These are phyloP conservation scores for Sphagnurus paluster DNA, from an alignment of 1,284 basidiomycete genomes.

Conservation along the genomic window DNA sequence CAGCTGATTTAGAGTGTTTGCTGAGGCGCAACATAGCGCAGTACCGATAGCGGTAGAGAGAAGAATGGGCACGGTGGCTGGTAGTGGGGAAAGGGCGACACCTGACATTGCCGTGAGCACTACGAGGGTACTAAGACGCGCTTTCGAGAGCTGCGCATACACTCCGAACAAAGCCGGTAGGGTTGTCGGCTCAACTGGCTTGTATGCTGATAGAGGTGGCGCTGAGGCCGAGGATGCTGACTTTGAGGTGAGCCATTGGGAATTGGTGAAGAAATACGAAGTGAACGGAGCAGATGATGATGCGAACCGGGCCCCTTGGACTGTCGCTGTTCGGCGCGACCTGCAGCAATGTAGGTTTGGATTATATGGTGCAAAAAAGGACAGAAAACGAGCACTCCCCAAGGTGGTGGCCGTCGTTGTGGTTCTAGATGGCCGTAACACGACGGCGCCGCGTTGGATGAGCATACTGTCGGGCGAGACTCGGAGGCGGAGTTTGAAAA, in stretches of 20 bases:
- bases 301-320: conserved; percentile 6
- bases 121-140: conserved; percentile 85
- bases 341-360: too few species aligned
- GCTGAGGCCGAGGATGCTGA: conserved; percentile 6
- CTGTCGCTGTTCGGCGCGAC: too few species aligned
- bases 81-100: conserved; percentile 89
- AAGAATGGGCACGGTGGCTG: conserved; percentile 80
- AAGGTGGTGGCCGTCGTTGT: too few species aligned
- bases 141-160: conserved; percentile 88
- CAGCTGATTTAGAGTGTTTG: conserved; percentile 94
- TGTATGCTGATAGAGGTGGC: conserved; percentile 29
- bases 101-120: conserved; percentile 92
- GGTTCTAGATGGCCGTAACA: not conserved
- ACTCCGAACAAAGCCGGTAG: conserved; percentile 58
- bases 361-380: too few species aligned
- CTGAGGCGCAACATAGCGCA: conserved; percentile 88
- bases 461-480: not conserved
- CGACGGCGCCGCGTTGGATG: too few species aligned
- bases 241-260: conserved; percentile 35
- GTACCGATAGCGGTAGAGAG: conserved; percentile 90
- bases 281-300: conserved; percentile 35
- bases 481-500: conserved; percentile 22
- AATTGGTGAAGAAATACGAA: conserved; percentile 63
- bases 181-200: conserved; percentile 37
- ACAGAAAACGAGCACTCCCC: too few species aligned